These are phyloP conservation scores for Grosmannia penicillata DNA, from an alignment of 2,329 filamentous ascomycete genomes.

Conservation along the genomic window DNA sequence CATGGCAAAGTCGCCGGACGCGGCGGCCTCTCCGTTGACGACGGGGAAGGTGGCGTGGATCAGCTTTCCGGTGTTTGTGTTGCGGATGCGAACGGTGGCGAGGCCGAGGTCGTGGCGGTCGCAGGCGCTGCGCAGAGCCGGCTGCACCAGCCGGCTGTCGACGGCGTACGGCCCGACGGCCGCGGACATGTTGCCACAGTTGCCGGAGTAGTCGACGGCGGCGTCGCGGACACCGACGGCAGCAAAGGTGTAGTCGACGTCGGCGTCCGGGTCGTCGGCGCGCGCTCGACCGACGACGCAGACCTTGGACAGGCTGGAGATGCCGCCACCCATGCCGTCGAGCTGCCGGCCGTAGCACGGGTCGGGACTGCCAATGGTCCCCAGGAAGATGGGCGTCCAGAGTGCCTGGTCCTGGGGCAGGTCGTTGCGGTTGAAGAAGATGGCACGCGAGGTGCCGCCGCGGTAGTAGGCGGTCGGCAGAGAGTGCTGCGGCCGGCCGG, in stretches of 20 bases:
- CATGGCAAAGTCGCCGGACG: constrained; percentile 21
- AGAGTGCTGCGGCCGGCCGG: no score
- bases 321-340: constrained; percentile 54
- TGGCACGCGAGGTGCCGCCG: constrained; percentile 54
- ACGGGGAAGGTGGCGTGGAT: constrained; percentile 23
- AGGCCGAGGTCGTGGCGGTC: neutral
- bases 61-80: constrained; percentile 55
- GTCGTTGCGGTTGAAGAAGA: constrained; percentile 40
- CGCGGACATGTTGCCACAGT: constrained; percentile 62
- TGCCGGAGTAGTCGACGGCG: constrained; percentile 50
- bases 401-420: constrained; percentile 28
- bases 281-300: constrained; percentile 52
- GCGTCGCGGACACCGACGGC: constrained; percentile 49
- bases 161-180: constrained; percentile 49
- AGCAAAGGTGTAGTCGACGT: constrained; percentile 60
- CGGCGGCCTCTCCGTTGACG: constrained; percentile 19
- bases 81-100: constrained; percentile 42
- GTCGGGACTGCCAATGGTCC: constrained; percentile 48
- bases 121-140: no score
- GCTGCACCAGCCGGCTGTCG: neutral
- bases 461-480: constrained; percentile 36
- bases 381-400: constrained; percentile 40
- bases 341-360: constrained; percentile 46
- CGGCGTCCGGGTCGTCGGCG: constrained; percentile 33
- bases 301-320: constrained; percentile 56